A percentile compares a stretch with the other conserved stretches of the same genome.
These are phyloP conservation scores for Gamsiella multidivaricata DNA, from an alignment of 192 early-diverging fungal genomes.

Conservation along the genomic window DNA sequence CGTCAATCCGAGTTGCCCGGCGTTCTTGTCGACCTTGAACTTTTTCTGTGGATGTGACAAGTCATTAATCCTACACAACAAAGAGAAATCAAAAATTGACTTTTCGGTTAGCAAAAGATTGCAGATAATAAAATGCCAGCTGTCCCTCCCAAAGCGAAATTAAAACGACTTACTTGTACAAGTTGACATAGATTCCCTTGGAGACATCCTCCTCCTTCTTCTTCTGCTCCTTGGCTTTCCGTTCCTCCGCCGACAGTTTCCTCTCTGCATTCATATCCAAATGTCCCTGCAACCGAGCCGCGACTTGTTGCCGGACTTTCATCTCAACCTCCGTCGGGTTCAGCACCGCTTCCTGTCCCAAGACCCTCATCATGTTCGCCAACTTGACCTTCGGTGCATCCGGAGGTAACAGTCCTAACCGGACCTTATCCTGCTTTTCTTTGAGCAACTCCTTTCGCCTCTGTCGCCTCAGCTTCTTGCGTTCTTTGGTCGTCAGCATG, in stretches of 20 bases:
- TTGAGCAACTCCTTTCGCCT: constrained; percentile 83
- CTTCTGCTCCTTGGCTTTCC: constrained; percentile 75
- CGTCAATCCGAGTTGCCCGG: constrained; percentile 84
- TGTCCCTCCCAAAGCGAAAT: not conserved
- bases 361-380: constrained; percentile 93
- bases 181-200: constrained; percentile 79
- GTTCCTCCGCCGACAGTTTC: constrained; percentile 91
- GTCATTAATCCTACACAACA: constrained; percentile 70
- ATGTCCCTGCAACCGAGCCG: constrained; percentile 81
- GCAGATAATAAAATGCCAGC: not conserved
- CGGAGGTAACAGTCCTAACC: constrained; percentile 90
- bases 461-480: constrained; percentile 93
- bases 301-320: constrained; percentile 88
- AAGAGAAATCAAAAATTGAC: not conserved
- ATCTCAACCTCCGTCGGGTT: constrained; percentile 96
- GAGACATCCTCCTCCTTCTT: constrained; percentile 82
- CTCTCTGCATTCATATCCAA: constrained; percentile 83
- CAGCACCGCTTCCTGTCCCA: constrained; percentile 94
- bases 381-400: constrained; percentile 93
- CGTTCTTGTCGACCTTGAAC: constrained; percentile 94
- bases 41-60: constrained; percentile 84
- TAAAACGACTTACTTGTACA: constrained; percentile 75
- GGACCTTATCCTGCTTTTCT: constrained; percentile 95
- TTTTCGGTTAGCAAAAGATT: not conserved
- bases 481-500: constrained; percentile 89